A percentile compares a stretch with the other conserved stretches of the same genome.
Conservation (phyloP, 768 basidiomycete genomes). For the Cyclocybe cylindracea region DNA sequence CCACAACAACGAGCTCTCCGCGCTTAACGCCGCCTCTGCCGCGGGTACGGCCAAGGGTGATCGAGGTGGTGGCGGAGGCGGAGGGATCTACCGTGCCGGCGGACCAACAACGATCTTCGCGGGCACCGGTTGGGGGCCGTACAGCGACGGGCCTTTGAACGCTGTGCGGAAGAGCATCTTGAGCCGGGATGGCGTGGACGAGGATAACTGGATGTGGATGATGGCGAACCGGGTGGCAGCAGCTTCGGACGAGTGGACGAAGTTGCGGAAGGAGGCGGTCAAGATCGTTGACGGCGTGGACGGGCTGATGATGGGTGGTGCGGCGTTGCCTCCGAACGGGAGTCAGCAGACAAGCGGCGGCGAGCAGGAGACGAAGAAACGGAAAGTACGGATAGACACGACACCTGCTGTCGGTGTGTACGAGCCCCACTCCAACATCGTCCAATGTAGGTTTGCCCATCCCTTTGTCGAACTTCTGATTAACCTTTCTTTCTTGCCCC, state of each 20-base stretch:
- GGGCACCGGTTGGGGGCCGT: slow-evolving; percentile 80
- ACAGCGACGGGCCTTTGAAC: slow-evolving; percentile 83
- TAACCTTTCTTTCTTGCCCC: slow-evolving; percentile 3
- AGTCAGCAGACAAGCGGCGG: slow-evolving; percentile 15
- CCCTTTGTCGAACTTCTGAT: slow-evolving; percentile 2
- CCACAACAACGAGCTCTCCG: slow-evolving; percentile 44
- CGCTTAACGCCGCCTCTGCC: slow-evolving; percentile 36
- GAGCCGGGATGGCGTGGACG: slow-evolving; percentile 76
- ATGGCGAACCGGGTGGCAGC: slow-evolving; percentile 68
- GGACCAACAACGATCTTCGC: slow-evolving; percentile 95
- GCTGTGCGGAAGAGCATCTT: slow-evolving; percentile 81
- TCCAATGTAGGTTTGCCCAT: slow-evolving; percentile 60
- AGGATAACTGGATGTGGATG: slow-evolving; percentile 92
- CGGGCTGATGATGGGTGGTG: slow-evolving; percentile 21
- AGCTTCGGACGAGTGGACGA: slow-evolving; percentile 63
- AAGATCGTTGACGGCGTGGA: slow-evolving; percentile 49
- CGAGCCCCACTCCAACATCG: slow-evolving; percentile 77
- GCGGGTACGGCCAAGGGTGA: slow-evolving; percentile 40
- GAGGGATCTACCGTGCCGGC: slow-evolving; percentile 86
- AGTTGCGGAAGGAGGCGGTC: slow-evolving; percentile 55
- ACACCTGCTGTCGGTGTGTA: slow-evolving; percentile 67
- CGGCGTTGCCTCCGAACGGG: slow-evolving; percentile 9
- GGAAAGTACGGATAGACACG: slow-evolving; percentile 27
- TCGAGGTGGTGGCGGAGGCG: slow-evolving; percentile 48
- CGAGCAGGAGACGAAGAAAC: slow-evolving; percentile 30